A percentile compares a stretch with the other conserved stretches of the same genome.
Evolutionary conservation across 768 basidiomycete species (phyloP).

Genomic region (Hygrocybe coccinea): DNA sequence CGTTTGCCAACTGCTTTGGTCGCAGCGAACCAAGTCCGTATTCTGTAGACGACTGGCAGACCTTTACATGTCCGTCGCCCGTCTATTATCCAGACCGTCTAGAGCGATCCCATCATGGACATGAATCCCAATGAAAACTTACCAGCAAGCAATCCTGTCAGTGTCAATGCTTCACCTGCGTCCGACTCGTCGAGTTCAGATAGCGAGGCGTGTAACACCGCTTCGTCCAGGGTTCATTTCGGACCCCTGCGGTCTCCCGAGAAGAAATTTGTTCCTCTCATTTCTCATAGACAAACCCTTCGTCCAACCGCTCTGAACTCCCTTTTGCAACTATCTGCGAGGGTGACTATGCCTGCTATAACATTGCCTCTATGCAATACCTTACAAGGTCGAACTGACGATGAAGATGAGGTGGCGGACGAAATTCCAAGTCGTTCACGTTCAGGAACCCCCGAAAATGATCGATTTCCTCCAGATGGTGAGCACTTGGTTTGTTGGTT

Average conservation of each 20-base stretch:
- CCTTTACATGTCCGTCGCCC: neutral
- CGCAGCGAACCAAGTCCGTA: neutral
- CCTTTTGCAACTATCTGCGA: slow-evolving; percentile 48
- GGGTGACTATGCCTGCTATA: slow-evolving; percentile 34
- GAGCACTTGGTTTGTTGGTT: slow-evolving; percentile 22
- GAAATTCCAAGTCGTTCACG: slow-evolving; percentile 26
- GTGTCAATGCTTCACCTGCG: slow-evolving; percentile 4
- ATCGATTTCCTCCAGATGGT: slow-evolving; percentile 42
- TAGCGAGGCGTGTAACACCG: slow-evolving; percentile 40
- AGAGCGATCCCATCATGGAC: neutral
- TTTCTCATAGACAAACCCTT: slow-evolving; percentile 27
- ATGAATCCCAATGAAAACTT: neutral
- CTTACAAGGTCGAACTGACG: slow-evolving; percentile 22
- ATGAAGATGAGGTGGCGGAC: slow-evolving; percentile 24
- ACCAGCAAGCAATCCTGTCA: neutral
- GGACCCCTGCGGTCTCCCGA: slow-evolving; percentile 52
- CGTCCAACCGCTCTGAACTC: slow-evolving; percentile 19
- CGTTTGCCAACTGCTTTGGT: neutral
- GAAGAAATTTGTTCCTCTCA: slow-evolving; percentile 41
- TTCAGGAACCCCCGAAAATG: slow-evolving; percentile 48
- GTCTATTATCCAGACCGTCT: neutral
- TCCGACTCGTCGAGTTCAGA: slow-evolving; percentile 32
- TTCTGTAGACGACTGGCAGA: neutral
- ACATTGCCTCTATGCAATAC: neutral
- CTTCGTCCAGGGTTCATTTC: slow-evolving; percentile 44